These are phyloP conservation scores for Malassezia vespertilionis DNA, from an alignment of 1,284 basidiomycete species.

Conservation along the genomic window DNA sequence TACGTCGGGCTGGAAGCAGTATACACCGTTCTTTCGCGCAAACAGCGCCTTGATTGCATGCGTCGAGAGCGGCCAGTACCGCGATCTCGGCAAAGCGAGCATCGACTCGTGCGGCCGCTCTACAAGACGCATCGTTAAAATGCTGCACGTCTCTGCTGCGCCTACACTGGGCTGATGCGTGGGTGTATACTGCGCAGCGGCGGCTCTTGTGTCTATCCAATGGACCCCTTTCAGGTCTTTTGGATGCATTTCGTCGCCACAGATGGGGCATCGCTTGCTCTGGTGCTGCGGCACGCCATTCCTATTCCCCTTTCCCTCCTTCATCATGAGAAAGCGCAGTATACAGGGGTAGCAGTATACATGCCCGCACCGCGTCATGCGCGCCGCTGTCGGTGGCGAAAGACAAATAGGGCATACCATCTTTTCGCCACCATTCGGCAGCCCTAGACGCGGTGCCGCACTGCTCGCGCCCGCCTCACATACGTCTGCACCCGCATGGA, in stretches of 20 bases:
- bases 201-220: constrained; percentile 48
- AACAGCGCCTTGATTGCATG: too few relatives aligned
- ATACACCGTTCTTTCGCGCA: not conserved
- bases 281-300: constrained; percentile 8
- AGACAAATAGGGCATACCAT: constrained; percentile 91
- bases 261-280: constrained; percentile 66
- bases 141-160: constrained; percentile 47
- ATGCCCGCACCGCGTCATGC: constrained; percentile 96
- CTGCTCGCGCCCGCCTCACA: constrained; percentile 8
- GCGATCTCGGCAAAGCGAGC: constrained; percentile 80
- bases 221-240: constrained; percentile 82
- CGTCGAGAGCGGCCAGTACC: constrained; percentile 62
- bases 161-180: constrained; percentile 18
- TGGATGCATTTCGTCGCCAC: constrained; percentile 82
- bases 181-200: constrained; percentile 20
- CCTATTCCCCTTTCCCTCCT: constrained; percentile 11
- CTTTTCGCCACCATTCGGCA: too few relatives aligned
- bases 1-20: constrained; percentile 65
- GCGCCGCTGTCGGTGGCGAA: constrained; percentile 72
- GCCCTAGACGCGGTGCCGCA: not conserved
- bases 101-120: constrained; percentile 88
- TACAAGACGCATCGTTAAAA: constrained; percentile 72
- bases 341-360: constrained; percentile 52
- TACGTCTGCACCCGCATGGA: constrained; percentile 58
- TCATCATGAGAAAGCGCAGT: constrained; percentile 61